Percentiles rank a stretch among this genome's conserved stretches.
phyloP scores from a whole-genome alignment of 2,329 filamentous ascomycete species.

The Geoglossum cookeanum region DNA sequence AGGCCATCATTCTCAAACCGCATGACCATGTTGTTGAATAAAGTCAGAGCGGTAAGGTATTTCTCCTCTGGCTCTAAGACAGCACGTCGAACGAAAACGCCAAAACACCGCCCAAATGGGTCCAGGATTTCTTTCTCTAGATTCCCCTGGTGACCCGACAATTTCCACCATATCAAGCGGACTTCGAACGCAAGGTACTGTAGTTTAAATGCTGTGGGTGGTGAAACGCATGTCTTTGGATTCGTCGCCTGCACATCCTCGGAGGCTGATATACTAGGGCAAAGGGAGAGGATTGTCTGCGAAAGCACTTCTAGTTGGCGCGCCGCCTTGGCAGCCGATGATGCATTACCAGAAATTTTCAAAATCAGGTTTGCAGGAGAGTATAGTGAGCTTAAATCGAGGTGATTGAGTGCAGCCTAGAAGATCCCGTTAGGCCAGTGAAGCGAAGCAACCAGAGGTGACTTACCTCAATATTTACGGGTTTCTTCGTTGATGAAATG shows the following conservation, averaged over 20 bases:
- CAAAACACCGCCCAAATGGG: constrained; percentile 43
- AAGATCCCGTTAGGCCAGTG: background rate
- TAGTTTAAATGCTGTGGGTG: constrained; percentile 39
- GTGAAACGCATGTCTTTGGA: constrained; percentile 33
- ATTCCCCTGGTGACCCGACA: constrained; percentile 40
- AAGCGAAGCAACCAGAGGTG: constrained; percentile 31
- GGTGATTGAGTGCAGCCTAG: constrained; percentile 29
- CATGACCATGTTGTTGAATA: constrained; percentile 12
- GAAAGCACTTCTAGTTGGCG: constrained; percentile 49
- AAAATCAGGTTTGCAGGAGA: constrained; percentile 41
- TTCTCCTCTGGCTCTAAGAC: constrained; percentile 17
- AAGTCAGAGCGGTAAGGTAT: constrained; percentile 21
- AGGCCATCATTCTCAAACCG: background rate
- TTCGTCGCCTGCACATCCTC: constrained; percentile 39
- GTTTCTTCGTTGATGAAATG: constrained; percentile 28
- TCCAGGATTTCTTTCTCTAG: constrained; percentile 44
- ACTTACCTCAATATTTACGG: background rate
- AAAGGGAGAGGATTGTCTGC: constrained; percentile 43
- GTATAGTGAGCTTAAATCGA: constrained; percentile 32
- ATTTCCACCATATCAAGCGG: constrained; percentile 45
- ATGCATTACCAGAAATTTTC: constrained; percentile 23
- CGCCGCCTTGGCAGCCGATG: constrained; percentile 36
- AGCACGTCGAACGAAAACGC: constrained; percentile 38
- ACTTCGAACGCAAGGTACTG: constrained; percentile 43
- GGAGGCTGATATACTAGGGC: constrained; percentile 45